These are phyloP conservation scores for Ophiosphaerella korrae DNA, from an alignment of 2,329 filamentous ascomycete genomes.

Conservation along the genomic window DNA sequence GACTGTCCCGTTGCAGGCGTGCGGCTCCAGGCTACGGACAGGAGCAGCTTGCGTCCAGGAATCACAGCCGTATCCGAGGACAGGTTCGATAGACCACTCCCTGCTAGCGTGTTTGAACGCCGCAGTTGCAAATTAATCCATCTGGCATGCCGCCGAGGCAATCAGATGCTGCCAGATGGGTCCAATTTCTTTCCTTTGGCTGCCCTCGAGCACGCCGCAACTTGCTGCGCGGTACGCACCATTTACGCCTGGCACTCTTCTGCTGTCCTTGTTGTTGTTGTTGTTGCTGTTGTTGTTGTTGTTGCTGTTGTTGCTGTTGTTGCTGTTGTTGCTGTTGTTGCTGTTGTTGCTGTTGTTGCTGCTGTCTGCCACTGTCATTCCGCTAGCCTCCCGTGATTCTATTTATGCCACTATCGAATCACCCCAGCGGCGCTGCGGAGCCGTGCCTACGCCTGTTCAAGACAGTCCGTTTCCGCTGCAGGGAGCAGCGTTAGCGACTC, in stretches of 20 bases:
- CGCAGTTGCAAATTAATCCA: conserved; percentile 17
- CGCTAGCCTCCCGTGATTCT: conserved; percentile 10
- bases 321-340: neutral
- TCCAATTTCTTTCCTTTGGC: too few species aligned
- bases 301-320: neutral
- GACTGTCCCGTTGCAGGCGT: too few species aligned
- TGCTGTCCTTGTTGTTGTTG: neutral
- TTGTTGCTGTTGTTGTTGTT: neutral
- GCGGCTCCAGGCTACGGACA: neutral
- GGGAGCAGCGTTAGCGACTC: conserved; percentile 25
- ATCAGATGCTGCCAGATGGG: too few species aligned
- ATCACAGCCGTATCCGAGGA: neutral
- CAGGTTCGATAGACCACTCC: conserved; percentile 9
- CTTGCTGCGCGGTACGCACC: too few species aligned
- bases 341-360: neutral
- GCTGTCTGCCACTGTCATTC: neutral
- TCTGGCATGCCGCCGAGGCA: neutral
- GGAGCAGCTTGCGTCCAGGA: too few species aligned
- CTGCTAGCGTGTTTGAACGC: conserved; percentile 26
- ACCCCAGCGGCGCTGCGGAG: conserved; percentile 13
- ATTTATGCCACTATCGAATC: conserved; percentile 35
- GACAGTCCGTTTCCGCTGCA: conserved; percentile 25
- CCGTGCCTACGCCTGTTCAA: conserved; percentile 18
- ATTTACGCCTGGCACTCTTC: neutral
- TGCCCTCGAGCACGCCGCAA: too few species aligned